Evolutionary conservation across 2,329 filamentous ascomycete species (phyloP).

Genomic region (Trichoderma brevicompactum): DNA sequence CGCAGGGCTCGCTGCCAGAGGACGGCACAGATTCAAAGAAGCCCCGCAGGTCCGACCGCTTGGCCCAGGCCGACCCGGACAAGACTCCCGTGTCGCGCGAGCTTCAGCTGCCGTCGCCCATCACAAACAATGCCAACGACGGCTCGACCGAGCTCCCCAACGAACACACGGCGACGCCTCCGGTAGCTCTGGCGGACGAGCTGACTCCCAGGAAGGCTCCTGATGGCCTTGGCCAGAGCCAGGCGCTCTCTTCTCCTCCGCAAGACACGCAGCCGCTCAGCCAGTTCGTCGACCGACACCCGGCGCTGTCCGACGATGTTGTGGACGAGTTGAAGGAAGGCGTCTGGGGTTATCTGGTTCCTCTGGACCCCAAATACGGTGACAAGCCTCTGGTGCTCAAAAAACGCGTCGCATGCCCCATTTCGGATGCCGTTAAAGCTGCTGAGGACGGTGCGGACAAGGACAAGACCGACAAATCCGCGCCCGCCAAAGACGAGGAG

Average conservation of each 20-base stretch:
- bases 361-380: constrained; percentile 71
- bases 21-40: constrained; percentile 76
- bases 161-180: constrained; percentile 73
- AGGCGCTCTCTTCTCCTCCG: constrained; percentile 63
- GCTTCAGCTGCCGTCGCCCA: constrained; percentile 77
- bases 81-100: constrained; percentile 66
- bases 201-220: constrained; percentile 56
- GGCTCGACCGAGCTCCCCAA: constrained; percentile 63
- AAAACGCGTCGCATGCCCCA: constrained; percentile 71
- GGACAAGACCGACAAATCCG: constrained; percentile 42
- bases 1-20: constrained; percentile 68
- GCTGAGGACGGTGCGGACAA: constrained; percentile 42
- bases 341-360: constrained; percentile 94
- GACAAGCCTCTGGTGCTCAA: constrained; percentile 72
- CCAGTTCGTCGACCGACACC: constrained; percentile 76
- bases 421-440: constrained; percentile 52
- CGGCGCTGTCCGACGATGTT: constrained; percentile 77
- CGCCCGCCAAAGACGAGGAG: constrained; percentile 57
- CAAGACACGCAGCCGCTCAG: constrained; percentile 63
- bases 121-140: constrained; percentile 61
- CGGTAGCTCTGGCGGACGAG: constrained; percentile 62
- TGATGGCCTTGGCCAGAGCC: constrained; percentile 51
- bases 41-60: constrained; percentile 75
- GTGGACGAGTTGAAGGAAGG: constrained; percentile 82
- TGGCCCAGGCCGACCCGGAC: constrained; percentile 58